Base-by-base conservation (phyloP, 2,329 filamentous ascomycete genomes). In the Fusarium ambrosium region DNA sequence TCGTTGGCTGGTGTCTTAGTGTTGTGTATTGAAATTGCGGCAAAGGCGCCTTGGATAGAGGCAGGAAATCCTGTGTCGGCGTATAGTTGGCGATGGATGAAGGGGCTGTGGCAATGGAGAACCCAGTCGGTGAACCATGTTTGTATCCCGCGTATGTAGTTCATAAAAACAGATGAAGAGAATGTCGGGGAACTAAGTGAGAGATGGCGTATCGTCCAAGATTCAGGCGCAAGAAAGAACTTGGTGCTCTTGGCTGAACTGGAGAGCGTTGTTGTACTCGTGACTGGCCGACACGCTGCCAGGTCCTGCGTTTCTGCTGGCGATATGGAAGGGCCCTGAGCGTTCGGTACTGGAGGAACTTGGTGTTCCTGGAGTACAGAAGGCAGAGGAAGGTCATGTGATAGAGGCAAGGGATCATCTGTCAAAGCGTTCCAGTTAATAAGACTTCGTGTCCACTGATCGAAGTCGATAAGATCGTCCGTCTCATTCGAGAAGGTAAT, bases 71-170 rank as follows among this genome's bases (percentile, higher is more conserved):
- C 68, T 14, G 34, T 68, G 27, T 70, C 68, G 4, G 64, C 64
- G 55, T 70, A 70, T 10, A 70, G 55, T 39, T 70, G 64, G 8
- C 43, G 53, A 18, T 70, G 68, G 13, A 70, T 70, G 41, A 70
- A 70, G 16, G 68, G 43, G 27, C 53, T 64, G 16, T 70, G 68
- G 8, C 64, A 56, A 10, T 55, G 6, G 11, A 39, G 24, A 9
- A 64, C 32, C 68, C 68, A 70, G 29, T 68, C 53, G 6, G 34
- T 59, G 16, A 70, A 51, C 68, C 68, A 70, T n/a, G 27, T 16
- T 24, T 64, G 51, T 10, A 64, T 36, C 9, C 43, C 27, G 6
- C 34, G 41, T 10, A 36, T 29, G n/a, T 55, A 67, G 32, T 61
- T 45, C n/a, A 39, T 32, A 37, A 48, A 68, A 6, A 67, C 60